A percentile compares a stretch with the other conserved stretches of the same genome.
Conservation (phyloP, 2,329 filamentous ascomycete genomes). For the Fusarium sp. region DNA sequence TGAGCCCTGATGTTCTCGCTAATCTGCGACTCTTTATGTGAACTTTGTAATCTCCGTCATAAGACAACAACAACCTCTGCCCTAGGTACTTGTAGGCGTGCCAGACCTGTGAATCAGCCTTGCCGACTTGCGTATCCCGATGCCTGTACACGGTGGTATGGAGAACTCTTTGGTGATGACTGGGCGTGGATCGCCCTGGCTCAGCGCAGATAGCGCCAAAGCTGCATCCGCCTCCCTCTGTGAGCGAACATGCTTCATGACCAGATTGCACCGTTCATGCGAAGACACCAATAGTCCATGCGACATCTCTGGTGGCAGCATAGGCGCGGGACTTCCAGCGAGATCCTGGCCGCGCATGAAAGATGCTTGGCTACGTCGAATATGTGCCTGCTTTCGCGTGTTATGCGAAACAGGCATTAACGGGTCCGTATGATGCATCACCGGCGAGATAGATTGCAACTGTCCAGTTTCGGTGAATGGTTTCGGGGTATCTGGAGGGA, state of each 20-base stretch:
- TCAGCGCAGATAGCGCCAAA: slow-evolving; percentile 36
- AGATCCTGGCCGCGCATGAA: slow-evolving; percentile 32
- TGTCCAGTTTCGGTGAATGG: slow-evolving; percentile 31
- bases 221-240: slow-evolving; percentile 37
- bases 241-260: slow-evolving; percentile 20
- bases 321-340: slow-evolving; percentile 35
- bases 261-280: slow-evolving; percentile 6
- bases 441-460: slow-evolving; percentile 26
- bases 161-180: neutral
- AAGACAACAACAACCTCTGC: slow-evolving; percentile 13
- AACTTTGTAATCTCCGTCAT: slow-evolving; percentile 6
- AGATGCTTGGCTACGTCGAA: neutral
- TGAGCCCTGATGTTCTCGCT: slow-evolving; percentile 2
- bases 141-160: slow-evolving; percentile 8
- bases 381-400: slow-evolving; percentile 30
- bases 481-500: slow-evolving; percentile 3
- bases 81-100: slow-evolving; percentile 20
- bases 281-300: slow-evolving; percentile 18
- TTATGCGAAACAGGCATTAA: slow-evolving; percentile 46
- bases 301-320: slow-evolving; percentile 30
- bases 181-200: slow-evolving; percentile 22
- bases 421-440: slow-evolving; percentile 22
- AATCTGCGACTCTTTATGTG: slow-evolving; percentile 5
- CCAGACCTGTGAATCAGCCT: slow-evolving; percentile 6
- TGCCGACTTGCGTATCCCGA: slow-evolving; percentile 27